phyloP scores from a whole-genome alignment of 2,329 filamentous ascomycete genomes.

The Chalaropsis thielavioides region DNA sequence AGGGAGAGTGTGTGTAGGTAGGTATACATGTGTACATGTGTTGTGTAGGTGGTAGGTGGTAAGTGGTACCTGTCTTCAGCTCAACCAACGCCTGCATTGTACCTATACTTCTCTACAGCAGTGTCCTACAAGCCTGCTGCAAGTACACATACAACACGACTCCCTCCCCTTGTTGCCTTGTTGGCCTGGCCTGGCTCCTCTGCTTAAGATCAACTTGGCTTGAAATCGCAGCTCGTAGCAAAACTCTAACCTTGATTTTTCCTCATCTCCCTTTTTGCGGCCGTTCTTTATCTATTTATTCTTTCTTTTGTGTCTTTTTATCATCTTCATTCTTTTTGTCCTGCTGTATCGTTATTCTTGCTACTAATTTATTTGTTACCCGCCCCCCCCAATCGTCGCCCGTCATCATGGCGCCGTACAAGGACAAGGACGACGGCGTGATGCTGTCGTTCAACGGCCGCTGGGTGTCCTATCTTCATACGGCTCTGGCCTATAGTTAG shows the following conservation, averaged over 20 bases:
- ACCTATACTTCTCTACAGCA: not conserved
- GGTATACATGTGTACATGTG: too few relatives aligned
- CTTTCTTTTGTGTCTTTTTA: conserved; percentile 12
- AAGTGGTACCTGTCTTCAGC: too few relatives aligned
- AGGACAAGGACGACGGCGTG: conserved; percentile 49
- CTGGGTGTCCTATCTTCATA: conserved; percentile 86
- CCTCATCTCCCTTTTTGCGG: conserved; percentile 4
- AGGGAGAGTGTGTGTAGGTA: too few relatives aligned
- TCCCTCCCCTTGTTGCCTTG: too few relatives aligned
- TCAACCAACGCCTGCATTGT: too few relatives aligned
- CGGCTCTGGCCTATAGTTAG: conserved; percentile 64
- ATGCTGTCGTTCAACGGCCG: conserved; percentile 60
- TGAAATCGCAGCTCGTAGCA: not conserved
- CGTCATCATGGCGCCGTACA: conserved; percentile 37
- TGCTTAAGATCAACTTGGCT: conserved; percentile 4
- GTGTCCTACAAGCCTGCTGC: not conserved
- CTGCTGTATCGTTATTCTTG: not conserved
- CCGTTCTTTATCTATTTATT: conserved; percentile 8
- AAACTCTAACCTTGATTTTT: not conserved
- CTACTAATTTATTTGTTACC: not conserved
- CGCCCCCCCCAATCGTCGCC: not conserved
- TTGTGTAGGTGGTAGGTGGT: too few relatives aligned
- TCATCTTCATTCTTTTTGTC: not conserved
- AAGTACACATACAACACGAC: too few relatives aligned
- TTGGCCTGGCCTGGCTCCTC: not conserved